These are phyloP conservation scores for Sugiyamaella lignohabitans DNA, from an alignment of 805 yeast genomes.

Conservation along the genomic window DNA sequence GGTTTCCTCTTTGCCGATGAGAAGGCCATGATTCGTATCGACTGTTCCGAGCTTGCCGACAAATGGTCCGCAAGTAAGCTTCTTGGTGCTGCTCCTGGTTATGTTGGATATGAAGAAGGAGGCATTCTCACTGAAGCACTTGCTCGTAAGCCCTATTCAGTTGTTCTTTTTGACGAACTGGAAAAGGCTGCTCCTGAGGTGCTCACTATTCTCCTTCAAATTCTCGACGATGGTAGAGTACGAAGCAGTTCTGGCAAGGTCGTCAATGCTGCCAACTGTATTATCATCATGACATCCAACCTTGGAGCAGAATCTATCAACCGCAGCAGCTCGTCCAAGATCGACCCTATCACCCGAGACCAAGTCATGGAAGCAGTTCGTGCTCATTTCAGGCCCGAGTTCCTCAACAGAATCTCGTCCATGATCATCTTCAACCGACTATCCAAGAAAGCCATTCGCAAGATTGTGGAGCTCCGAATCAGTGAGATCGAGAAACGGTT, in stretches of 20 bases:
- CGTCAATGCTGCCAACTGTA: slow-evolving; percentile 86
- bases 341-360: slow-evolving; percentile 63
- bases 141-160: slow-evolving; percentile 88
- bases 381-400: slow-evolving; percentile 93
- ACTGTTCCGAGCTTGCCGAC: slow-evolving; percentile 93
- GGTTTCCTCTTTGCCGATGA: slow-evolving; percentile 95
- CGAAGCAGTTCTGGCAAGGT: slow-evolving; percentile 92
- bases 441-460: slow-evolving; percentile 83
- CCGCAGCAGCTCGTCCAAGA: slow-evolving; percentile 49
- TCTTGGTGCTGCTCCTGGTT: slow-evolving; percentile 96
- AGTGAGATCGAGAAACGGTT: slow-evolving; percentile 81
- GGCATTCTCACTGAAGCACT: slow-evolving; percentile 92
- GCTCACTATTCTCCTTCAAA: slow-evolving; percentile 80
- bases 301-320: slow-evolving; percentile 89
- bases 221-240: slow-evolving; percentile 93
- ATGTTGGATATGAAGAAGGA: slow-evolving; percentile 96
- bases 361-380: slow-evolving; percentile 79
- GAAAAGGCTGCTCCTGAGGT: slow-evolving; percentile 99
- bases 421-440: slow-evolving; percentile 90
- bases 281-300: slow-evolving; percentile 94
- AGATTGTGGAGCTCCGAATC: slow-evolving; percentile 82
- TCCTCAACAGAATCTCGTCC: slow-evolving; percentile 90
- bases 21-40: slow-evolving; percentile 94
- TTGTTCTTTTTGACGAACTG: slow-evolving; percentile 93
- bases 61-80: slow-evolving; percentile 93